Base-by-base conservation (phyloP, 306 rosid genomes). In the Pachyrhizus erosus region DNA sequence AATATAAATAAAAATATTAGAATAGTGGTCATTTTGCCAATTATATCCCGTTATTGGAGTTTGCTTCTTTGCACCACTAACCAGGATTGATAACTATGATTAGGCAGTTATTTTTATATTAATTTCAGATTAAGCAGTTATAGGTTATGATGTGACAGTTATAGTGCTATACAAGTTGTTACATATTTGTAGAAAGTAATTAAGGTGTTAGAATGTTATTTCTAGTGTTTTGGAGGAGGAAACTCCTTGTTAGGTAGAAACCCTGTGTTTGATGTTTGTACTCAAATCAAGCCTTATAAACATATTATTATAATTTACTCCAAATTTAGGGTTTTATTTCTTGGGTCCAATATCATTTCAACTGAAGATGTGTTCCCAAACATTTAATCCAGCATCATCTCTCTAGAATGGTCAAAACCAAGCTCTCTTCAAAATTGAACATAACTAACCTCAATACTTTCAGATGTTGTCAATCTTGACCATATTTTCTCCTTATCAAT, bases 401-500 rank as follows among this genome's bases (percentile, higher is more conserved):
- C 70, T 77, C 82, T 40, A 72, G 73, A 76, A 72, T 58, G 61
- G 46, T 61, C 70, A 84, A 84, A 86, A 78, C 82, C 78, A 72
- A 57, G 66, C 55, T 67, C 64, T 62, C 73, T 80, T 24, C 67
- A 68, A 82, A 76, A 75, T 57, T 70, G 67, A 81, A 40, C 61
- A 72, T 60, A 73, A 80, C 93, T 79, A 43, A 93, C 99, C 99
- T 93, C 99, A 52, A 95, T 96, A 82, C 98, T 92, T 92, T 96
- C 99, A 54, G 97, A 92, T 68, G 99, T 93, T 78, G 98, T 96
- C 51, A 96, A 84, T 80, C 97, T 88, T 42, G 98, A 93, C 99
- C 99, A 96, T 77, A 96, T 96, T 89, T 85, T 94, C 87, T 96
- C 99, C 83, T 97, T 96, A 66, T 93, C 94, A 81, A 96, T 88